Conservation (phyloP, 2,329 filamentous ascomycete species). For the Aureobasidium subglaciale region DNA sequence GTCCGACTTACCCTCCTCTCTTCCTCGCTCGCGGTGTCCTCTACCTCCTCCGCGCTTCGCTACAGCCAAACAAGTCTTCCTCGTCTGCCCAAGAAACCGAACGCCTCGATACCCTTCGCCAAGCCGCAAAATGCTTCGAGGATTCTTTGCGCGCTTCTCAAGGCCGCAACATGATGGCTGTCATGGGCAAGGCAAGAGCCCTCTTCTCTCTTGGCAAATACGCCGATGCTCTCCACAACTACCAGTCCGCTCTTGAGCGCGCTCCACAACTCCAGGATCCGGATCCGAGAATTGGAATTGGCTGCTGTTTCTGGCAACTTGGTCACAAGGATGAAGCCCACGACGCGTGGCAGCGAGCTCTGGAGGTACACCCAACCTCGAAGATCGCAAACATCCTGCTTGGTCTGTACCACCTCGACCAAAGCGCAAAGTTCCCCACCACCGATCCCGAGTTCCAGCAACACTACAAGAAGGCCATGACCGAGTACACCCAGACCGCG, state of each 20-base stretch:
- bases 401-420: slow-evolving; percentile 81
- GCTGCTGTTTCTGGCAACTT: slow-evolving; percentile 94
- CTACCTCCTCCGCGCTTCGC: slow-evolving; percentile 76
- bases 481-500: slow-evolving; percentile 84
- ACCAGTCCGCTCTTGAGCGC: slow-evolving; percentile 79
- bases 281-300: slow-evolving; percentile 91
- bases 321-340: slow-evolving; percentile 91
- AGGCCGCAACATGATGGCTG: slow-evolving; percentile 83
- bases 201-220: slow-evolving; percentile 83
- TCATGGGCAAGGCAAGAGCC: slow-evolving; percentile 81
- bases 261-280: slow-evolving; percentile 86
- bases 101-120: slow-evolving; percentile 68
- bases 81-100: slow-evolving; percentile 59
- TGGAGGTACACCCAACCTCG: slow-evolving; percentile 76
- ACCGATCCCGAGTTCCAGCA: slow-evolving; percentile 78
- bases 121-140: slow-evolving; percentile 88
- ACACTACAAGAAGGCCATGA: slow-evolving; percentile 90
- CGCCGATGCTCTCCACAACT: slow-evolving; percentile 71
- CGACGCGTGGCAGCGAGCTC: slow-evolving; percentile 76
- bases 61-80: slow-evolving; percentile 67
- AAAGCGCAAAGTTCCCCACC: slow-evolving; percentile 73
- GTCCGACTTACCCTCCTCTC: slow-evolving; percentile 83
- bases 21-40: slow-evolving; percentile 88
- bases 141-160: slow-evolving; percentile 81
- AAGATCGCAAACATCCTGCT: slow-evolving; percentile 88